These are phyloP conservation scores for Syzygium malaccense DNA, from an alignment of 441 rosid species.

Conservation along the genomic window DNA sequence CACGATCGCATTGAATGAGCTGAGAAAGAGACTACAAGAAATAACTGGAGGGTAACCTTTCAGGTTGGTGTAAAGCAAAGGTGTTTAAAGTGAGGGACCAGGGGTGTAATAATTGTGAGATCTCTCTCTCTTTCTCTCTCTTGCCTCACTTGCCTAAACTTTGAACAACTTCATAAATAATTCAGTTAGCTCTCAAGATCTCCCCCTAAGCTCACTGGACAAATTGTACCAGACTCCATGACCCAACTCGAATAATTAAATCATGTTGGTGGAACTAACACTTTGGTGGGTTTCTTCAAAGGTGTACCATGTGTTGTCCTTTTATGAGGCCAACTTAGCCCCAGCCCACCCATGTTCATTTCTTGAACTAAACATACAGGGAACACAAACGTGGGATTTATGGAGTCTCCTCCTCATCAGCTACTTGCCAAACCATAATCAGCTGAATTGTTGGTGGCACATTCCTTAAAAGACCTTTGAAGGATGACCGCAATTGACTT, in stretches of 20 bases:
- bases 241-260: not conserved
- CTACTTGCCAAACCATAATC: not conserved
- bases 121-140: not conserved
- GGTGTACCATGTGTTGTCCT: not conserved
- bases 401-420: conserved; percentile 6
- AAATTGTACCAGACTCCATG: conserved; percentile 30
- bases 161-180: not conserved
- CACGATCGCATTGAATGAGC: not conserved
- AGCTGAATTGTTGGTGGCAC: not conserved
- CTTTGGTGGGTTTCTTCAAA: not conserved
- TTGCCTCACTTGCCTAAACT: not conserved
- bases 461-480: not conserved
- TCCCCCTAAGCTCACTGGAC: not conserved
- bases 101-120: not conserved
- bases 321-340: not conserved
- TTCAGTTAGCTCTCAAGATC: not conserved
- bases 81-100: not conserved
- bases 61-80: not conserved
- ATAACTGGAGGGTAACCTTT: not conserved
- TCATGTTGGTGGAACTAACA: conserved; percentile 35
- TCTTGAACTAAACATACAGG: not conserved
- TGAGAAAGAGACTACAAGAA: not conserved
- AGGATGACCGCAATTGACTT: not conserved
- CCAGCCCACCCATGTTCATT: not conserved
- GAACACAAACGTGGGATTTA: not conserved